Conservation (phyloP, 768 basidiomycete species). For the Steccherinum ochraceum region DNA sequence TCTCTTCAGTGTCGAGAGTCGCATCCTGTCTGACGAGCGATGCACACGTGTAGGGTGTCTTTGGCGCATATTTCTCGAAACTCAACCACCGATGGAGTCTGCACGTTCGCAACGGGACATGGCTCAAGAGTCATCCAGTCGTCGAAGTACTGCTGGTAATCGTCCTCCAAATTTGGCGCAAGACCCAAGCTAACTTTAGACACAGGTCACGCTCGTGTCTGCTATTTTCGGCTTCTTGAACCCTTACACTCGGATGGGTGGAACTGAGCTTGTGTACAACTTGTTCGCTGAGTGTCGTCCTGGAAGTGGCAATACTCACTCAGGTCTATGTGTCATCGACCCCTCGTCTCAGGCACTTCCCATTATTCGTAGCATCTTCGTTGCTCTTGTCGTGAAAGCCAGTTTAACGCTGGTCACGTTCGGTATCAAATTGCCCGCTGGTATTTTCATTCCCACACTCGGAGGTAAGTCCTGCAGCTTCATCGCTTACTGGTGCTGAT, state of each 20-base stretch:
- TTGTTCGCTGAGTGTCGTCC: constrained; percentile 82
- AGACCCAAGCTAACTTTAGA: background rate
- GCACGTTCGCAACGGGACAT: constrained; percentile 74
- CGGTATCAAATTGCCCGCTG: constrained; percentile 86
- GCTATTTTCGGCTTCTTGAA: constrained; percentile 79
- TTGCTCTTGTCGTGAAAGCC: constrained; percentile 79
- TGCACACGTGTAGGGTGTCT: constrained; percentile 58
- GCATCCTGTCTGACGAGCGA: background rate
- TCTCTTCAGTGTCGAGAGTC: background rate
- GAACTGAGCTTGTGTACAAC: constrained; percentile 90
- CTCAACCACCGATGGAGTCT: constrained; percentile 87
- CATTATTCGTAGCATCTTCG: constrained; percentile 57
- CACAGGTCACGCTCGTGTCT: constrained; percentile 75
- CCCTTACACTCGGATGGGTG: constrained; percentile 88
- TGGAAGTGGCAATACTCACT: constrained; percentile 47
- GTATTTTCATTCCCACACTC: constrained; percentile 95
- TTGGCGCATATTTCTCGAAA: constrained; percentile 91
- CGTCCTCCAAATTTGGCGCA: background rate
- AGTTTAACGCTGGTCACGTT: constrained; percentile 83
- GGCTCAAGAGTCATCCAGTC: constrained; percentile 74
- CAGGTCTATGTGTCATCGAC: constrained; percentile 66
- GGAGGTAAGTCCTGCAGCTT: constrained; percentile 37
- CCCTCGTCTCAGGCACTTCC: constrained; percentile 53
- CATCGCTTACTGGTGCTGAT: no score
- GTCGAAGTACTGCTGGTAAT: constrained; percentile 74